These are phyloP conservation scores for Knufia fluminis DNA, from an alignment of 2,329 filamentous ascomycete genomes.

Conservation along the genomic window DNA sequence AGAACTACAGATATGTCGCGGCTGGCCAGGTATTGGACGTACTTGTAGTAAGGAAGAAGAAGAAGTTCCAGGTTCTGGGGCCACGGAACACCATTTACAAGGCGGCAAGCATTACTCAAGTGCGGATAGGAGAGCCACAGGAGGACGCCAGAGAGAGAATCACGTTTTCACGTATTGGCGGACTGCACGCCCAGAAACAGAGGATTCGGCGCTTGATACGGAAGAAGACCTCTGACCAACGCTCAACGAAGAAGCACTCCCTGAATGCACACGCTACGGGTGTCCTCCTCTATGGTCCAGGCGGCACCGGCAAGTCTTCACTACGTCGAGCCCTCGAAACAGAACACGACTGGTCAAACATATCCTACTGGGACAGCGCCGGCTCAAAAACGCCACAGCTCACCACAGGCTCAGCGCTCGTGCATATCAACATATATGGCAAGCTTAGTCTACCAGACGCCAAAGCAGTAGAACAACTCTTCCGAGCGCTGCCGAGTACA, in stretches of 20 bases:
- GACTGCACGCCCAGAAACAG: slow-evolving; percentile 13
- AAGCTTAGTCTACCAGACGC: slow-evolving; percentile 1
- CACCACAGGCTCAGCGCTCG: slow-evolving; percentile 22
- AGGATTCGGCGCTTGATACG: slow-evolving; percentile 15
- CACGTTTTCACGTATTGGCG: slow-evolving; percentile 13
- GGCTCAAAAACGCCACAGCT: slow-evolving; percentile 41
- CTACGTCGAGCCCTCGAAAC: slow-evolving; percentile 57
- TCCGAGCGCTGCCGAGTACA: slow-evolving; percentile 33
- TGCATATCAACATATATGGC: slow-evolving; percentile 11
- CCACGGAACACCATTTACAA: slow-evolving; percentile 1
- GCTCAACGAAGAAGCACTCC: slow-evolving; percentile 9
- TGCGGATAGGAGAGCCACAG: slow-evolving; percentile 7
- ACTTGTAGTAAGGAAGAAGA: slow-evolving; percentile 22
- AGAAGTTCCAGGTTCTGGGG: slow-evolving; percentile 20
- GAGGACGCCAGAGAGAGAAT: not conserved
- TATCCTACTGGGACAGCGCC: slow-evolving; percentile 39
- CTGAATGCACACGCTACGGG: slow-evolving; percentile 38
- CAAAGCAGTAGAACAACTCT: slow-evolving; percentile 25
- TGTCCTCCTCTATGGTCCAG: slow-evolving; percentile 68
- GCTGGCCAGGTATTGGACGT: slow-evolving; percentile 12
- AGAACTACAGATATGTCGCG: slow-evolving; percentile 28
- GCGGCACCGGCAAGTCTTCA: slow-evolving; percentile 75
- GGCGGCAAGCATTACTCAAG: not conserved
- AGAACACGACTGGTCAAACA: slow-evolving; percentile 59
- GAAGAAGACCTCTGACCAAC: slow-evolving; percentile 9